Conservation (phyloP, 768 basidiomycete genomes). For the Boletus rubescentipes region DNA sequence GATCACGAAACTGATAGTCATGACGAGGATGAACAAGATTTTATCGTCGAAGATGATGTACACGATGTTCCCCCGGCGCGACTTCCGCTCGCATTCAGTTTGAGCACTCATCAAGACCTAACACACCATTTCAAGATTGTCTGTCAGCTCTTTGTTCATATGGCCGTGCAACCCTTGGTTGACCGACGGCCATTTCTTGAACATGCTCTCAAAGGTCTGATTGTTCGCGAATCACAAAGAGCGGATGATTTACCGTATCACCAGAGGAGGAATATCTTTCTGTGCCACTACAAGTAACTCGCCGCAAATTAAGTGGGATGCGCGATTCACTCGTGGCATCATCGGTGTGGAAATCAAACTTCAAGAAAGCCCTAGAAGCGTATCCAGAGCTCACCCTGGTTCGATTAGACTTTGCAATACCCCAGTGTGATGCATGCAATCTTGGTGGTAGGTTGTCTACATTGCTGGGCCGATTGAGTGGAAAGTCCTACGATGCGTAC, state of each 20-base stretch:
- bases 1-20: slow-evolving; percentile 31
- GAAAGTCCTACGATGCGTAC: slow-evolving; percentile 64
- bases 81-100: slow-evolving; percentile 79
- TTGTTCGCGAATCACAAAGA: not conserved
- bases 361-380: slow-evolving; percentile 60
- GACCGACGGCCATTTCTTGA: slow-evolving; percentile 58
- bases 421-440: slow-evolving; percentile 81
- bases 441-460: slow-evolving; percentile 70
- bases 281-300: slow-evolving; percentile 62
- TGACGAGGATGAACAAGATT: slow-evolving; percentile 33
- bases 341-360: slow-evolving; percentile 77
- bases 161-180: slow-evolving; percentile 58
- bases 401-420: slow-evolving; percentile 52
- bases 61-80: slow-evolving; percentile 37
- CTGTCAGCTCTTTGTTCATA: slow-evolving; percentile 83
- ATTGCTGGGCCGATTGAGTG: slow-evolving; percentile 57
- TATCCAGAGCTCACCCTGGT: slow-evolving; percentile 64
- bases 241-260: not conserved
- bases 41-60: slow-evolving; percentile 68
- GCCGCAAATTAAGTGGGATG: slow-evolving; percentile 68
- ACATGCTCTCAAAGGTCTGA: slow-evolving; percentile 47
- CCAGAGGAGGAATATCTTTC: slow-evolving; percentile 69
- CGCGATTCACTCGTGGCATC: slow-evolving; percentile 77
- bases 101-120: slow-evolving; percentile 74
- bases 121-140: slow-evolving; percentile 82